Evolutionary conservation across 345 rosid genomes (phyloP).

Genomic region (Pelargonium nanum): DNA sequence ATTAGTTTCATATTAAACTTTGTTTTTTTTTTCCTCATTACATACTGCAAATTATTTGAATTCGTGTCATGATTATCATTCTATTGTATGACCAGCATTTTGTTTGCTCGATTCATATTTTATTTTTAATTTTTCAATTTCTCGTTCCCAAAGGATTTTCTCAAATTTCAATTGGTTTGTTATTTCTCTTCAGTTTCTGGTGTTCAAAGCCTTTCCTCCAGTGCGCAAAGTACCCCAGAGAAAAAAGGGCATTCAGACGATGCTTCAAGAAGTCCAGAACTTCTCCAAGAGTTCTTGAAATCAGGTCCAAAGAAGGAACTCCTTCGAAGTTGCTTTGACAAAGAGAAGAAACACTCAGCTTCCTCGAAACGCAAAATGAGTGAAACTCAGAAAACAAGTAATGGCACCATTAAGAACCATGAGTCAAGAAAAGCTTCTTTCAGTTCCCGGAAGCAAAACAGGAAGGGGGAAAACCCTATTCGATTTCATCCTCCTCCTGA

Average conservation of each 20-base stretch:
- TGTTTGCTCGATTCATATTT: slow-evolving; percentile 3
- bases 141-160: background rate
- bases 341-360: slow-evolving; percentile 42
- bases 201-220: slow-evolving; percentile 47
- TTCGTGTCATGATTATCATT: too few species aligned
- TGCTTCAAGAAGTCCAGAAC: slow-evolving; percentile 56
- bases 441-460: slow-evolving; percentile 44
- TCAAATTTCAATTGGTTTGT: slow-evolving; percentile 1
- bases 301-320: slow-evolving; percentile 45
- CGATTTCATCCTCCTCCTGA: slow-evolving; percentile 31
- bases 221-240: slow-evolving; percentile 52
- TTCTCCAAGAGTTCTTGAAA: slow-evolving; percentile 47
- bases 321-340: slow-evolving; percentile 33
- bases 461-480: slow-evolving; percentile 58
- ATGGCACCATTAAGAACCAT: slow-evolving; percentile 52
- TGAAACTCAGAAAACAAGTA: slow-evolving; percentile 34
- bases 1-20: too few species aligned
- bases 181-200: slow-evolving; percentile 29
- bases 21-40: too few species aligned
- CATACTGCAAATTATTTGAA: too few species aligned
- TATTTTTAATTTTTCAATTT: background rate
- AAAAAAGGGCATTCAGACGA: slow-evolving; percentile 44
- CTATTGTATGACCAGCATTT: too few species aligned
- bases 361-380: slow-evolving; percentile 57
- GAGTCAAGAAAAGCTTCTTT: slow-evolving; percentile 39